Percentiles rank a stretch among this genome's conserved stretches.
phyloP scores from a whole-genome alignment of 2,329 filamentous ascomycete genomes.

The Alternaria brassicae region DNA sequence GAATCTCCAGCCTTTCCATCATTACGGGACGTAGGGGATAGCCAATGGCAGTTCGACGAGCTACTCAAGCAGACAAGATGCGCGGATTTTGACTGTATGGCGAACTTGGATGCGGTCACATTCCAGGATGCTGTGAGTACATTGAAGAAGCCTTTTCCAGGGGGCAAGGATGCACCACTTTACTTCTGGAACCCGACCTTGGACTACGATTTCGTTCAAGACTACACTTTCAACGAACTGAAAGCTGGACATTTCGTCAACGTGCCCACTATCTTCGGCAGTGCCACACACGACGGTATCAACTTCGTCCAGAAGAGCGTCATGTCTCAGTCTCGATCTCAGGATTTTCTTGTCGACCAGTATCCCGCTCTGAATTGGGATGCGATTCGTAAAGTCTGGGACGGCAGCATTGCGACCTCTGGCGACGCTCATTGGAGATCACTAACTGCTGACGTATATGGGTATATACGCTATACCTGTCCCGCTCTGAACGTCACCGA shows the following conservation, averaged over 20 bases:
- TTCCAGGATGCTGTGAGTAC: conserved; percentile 50
- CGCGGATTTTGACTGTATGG: conserved; percentile 50
- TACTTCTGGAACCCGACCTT: conserved; percentile 55
- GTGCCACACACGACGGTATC: conserved; percentile 55
- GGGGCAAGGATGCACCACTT: conserved; percentile 39
- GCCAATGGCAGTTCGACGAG: conserved; percentile 53
- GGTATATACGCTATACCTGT: conserved; percentile 60
- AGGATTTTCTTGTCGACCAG: conserved; percentile 51
- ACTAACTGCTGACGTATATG: conserved; percentile 52
- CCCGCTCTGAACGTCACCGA: conserved; percentile 54
- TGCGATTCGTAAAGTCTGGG: conserved; percentile 41
- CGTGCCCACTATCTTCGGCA: conserved; percentile 54
- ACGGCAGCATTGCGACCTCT: conserved; percentile 38
- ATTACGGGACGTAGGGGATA: conserved; percentile 47
- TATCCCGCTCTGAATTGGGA: conserved; percentile 43
- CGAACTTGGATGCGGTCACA: conserved; percentile 43
- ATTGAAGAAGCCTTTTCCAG: conserved; percentile 49
- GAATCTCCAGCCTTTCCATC: conserved; percentile 51
- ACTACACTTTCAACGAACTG: conserved; percentile 51
- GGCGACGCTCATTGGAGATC: conserved; percentile 38
- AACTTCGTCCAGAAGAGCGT: conserved; percentile 50
- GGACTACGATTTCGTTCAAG: conserved; percentile 52
- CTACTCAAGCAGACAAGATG: conserved; percentile 48
- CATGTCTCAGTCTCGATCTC: conserved; percentile 39
- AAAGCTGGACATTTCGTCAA: conserved; percentile 49